Conservation (phyloP, 306 rosid species). For the Prinsepia uniflora region DNA sequence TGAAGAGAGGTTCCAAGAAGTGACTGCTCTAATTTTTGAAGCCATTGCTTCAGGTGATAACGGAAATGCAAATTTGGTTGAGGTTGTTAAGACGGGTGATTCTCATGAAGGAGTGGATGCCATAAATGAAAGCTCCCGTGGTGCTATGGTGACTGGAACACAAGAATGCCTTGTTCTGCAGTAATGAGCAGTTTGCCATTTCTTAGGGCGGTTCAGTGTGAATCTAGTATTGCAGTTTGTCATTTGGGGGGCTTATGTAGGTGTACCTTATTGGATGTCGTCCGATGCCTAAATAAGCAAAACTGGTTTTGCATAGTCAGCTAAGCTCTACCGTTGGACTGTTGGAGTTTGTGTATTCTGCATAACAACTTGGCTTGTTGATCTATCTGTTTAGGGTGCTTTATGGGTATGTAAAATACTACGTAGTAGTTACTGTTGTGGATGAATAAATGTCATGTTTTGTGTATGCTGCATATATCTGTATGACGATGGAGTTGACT, state of each 20-base stretch:
- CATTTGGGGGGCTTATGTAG: slow-evolving; percentile 26
- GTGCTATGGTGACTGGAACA: slow-evolving; percentile 47
- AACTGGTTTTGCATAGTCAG: slow-evolving; percentile 29
- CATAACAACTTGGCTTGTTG: slow-evolving; percentile 1
- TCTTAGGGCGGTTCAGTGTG: slow-evolving; percentile 14
- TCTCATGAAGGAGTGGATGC: slow-evolving; percentile 35
- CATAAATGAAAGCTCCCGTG: slow-evolving; percentile 26
- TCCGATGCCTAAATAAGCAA: slow-evolving; percentile 35
- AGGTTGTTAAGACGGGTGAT: slow-evolving; percentile 22
- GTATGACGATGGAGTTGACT: background rate
- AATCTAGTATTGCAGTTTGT: slow-evolving; percentile 28
- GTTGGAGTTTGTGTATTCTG: slow-evolving; percentile 22
- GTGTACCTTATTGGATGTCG: slow-evolving; percentile 27
- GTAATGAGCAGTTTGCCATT: slow-evolving; percentile 22
- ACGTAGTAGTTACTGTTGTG: slow-evolving; percentile 11
- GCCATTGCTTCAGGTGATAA: slow-evolving; percentile 41
- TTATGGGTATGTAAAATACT: slow-evolving; percentile 26
- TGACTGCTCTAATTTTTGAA: slow-evolving; percentile 63
- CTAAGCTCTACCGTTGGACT: background rate
- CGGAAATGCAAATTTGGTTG: background rate
- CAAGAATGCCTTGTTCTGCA: slow-evolving; percentile 69
- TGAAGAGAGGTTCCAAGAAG: slow-evolving; percentile 82
- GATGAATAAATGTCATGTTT: slow-evolving; percentile 11
- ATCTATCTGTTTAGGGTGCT: slow-evolving; percentile 15
- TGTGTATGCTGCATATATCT: background rate